A percentile compares a stretch with the other conserved stretches of the same genome.
Conservation (phyloP, 148 eudicot genomes). For the Chenopodium album region DNA sequence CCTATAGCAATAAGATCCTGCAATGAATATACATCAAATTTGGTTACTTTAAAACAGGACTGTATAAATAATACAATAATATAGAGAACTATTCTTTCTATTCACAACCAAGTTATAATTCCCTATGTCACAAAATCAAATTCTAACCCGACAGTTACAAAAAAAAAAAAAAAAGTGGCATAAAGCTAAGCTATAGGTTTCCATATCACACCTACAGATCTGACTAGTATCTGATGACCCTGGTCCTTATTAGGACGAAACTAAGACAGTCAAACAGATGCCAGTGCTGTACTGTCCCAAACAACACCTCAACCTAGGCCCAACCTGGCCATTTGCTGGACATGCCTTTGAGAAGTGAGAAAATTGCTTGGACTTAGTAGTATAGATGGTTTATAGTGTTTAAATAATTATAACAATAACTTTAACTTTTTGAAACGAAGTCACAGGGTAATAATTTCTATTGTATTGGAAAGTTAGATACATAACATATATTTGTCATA, state of each 20-base stretch:
- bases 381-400: background rate
- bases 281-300: background rate
- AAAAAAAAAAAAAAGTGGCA: too few species aligned
- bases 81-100: background rate
- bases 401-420: too few species aligned
- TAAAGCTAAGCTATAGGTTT: background rate
- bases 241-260: background rate
- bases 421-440: too few species aligned
- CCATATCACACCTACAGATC: background rate
- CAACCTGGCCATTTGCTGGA: background rate
- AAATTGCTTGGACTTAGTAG: background rate
- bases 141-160: background rate
- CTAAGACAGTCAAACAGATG: background rate
- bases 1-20: constrained; percentile 87
- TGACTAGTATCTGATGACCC: background rate
- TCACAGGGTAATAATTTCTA: too few species aligned
- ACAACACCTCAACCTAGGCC: background rate
- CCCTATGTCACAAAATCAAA: background rate
- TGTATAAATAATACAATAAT: background rate
- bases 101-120: background rate
- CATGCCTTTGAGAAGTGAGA: background rate
- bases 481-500: too few species aligned
- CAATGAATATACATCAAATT: constrained; percentile 8
- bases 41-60: constrained; percentile 2
- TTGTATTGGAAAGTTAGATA: too few species aligned